Evolutionary conservation across 306 rosid species (phyloP), one percentile per base, ranked within the genome.

Genomic region (Pyrus bretschneideri): DNA sequence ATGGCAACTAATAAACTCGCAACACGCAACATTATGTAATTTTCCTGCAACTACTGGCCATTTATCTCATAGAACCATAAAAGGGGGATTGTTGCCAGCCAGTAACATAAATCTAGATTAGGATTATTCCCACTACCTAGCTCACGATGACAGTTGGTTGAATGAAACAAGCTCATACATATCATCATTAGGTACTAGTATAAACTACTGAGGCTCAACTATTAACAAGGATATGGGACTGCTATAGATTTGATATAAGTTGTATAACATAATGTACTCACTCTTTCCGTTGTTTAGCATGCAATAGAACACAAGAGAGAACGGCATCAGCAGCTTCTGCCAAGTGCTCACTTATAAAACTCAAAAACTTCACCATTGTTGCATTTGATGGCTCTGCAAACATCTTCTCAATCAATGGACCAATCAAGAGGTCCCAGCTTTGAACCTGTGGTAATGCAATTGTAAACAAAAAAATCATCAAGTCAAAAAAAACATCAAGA

Each of bases 311-410:
- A 73, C 80, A 90, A 78, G 80, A 77, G 77, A 92, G 74, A 69
- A 95, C 88, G 38, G 80, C 68, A 86, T 95, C 91, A 81, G 84
- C 80, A 85, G 87, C 90, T 85, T 86, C 84, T 73, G 85, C 89
- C 73, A 95, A 79, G 80, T 84, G 85, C 54, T 87, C 91, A 78
- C 89, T 95, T 55, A 90, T 87, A 83, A 76, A 84, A 85, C 96
- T 95, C 68, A 90, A 80, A 83, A 92, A 90, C 81, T 85, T 89
- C 71, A 95, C 97, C 57, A 87, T 68, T 74, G 68, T 85, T 73
- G 96, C 91, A 78, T 92, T 89, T 73, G 98, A 92, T 70, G 98
- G 97, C 85, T 94, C 90, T 31, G 89, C 86, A 84, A 94, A 92
- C 96, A 94, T 84, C 87, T 90, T 94, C 83, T 84, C 91, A 62